A percentile compares a stretch with the other conserved stretches of the same genome.
These are phyloP conservation scores for Xylaria polymorpha DNA, from an alignment of 2,329 filamentous ascomycete genomes.

Conservation along the genomic window DNA sequence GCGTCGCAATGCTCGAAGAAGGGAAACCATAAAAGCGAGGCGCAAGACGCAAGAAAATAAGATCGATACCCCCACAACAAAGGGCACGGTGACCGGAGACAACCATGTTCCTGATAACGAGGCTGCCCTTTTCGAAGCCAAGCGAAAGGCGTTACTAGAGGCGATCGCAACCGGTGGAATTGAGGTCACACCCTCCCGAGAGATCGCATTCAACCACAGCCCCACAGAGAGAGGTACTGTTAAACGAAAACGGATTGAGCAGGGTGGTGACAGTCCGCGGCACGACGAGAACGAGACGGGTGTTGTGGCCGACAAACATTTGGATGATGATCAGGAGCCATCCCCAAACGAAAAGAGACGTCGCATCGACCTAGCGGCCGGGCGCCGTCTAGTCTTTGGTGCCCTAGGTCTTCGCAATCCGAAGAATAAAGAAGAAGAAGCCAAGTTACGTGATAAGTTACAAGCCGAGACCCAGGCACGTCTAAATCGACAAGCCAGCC, in stretches of 20 bases:
- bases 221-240: conserved; percentile 13
- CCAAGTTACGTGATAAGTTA: conserved; percentile 68
- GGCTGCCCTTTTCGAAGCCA: conserved; percentile 60
- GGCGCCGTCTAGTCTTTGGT: conserved; percentile 76
- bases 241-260: conserved; percentile 45
- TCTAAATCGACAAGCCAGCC: conserved; percentile 51
- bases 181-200: conserved; percentile 54
- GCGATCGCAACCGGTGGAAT: conserved; percentile 64
- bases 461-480: conserved; percentile 64
- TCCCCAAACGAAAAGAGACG: conserved; percentile 48
- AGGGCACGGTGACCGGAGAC: conserved; percentile 1
- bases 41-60: conserved; percentile 40
- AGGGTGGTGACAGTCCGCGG: not conserved
- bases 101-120: conserved; percentile 44
- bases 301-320: conserved; percentile 21
- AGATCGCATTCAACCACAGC: conserved; percentile 26
- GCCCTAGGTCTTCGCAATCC: conserved; percentile 77
- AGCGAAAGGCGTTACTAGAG: conserved; percentile 62
- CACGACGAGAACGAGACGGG: conserved; percentile 14
- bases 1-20: conserved; percentile 64
- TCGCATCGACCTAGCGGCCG: conserved; percentile 66
- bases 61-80: not conserved
- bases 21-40: conserved; percentile 52
- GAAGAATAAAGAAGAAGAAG: conserved; percentile 75
- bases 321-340: conserved; percentile 34